A percentile compares a stretch with the other conserved stretches of the same genome.
Evolutionary conservation across 2,329 filamentous ascomycete species (phyloP).

Genomic region (Talaromyces sp.): DNA sequence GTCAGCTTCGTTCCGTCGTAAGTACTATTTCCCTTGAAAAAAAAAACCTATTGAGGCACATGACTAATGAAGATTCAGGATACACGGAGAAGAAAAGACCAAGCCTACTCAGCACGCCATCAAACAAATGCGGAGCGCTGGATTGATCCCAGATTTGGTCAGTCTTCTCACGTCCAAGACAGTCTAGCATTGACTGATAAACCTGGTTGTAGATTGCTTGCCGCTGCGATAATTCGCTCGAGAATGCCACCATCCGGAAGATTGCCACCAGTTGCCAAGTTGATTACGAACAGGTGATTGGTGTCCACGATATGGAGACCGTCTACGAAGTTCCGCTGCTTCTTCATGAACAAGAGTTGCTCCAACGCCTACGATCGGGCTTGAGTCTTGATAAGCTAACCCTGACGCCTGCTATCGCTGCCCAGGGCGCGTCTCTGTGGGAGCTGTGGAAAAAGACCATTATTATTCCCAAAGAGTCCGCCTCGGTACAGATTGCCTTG

Average conservation of each 20-base stretch:
- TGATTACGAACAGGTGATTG: constrained; percentile 76
- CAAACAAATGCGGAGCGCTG: constrained; percentile 60
- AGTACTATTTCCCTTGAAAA: neutral
- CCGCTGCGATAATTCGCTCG: constrained; percentile 75
- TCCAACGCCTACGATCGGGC: constrained; percentile 60
- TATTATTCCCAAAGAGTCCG: neutral
- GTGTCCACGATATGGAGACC: constrained; percentile 79
- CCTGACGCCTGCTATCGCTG: constrained; percentile 51
- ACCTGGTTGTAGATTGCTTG: constrained; percentile 76
- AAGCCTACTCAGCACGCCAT: constrained; percentile 95
- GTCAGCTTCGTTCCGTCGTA: constrained; percentile 79
- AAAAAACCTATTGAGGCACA: neutral
- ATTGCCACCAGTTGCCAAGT: constrained; percentile 88
- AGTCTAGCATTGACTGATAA: neutral
- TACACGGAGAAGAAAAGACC: constrained; percentile 75
- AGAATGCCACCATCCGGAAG: constrained; percentile 72
- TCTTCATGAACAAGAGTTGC: constrained; percentile 73
- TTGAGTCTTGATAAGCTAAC: constrained; percentile 60
- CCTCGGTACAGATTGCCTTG: constrained; percentile 67
- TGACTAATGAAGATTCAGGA: neutral
- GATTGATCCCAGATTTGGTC: constrained; percentile 13
- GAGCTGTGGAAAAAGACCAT: constrained; percentile 60
- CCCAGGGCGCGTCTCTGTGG: constrained; percentile 69
- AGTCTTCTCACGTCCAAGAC: neutral
- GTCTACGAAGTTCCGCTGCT: constrained; percentile 96